Base-by-base conservation (phyloP, 176 grass and related monocot genomes). In the Cenchrus purpureus region DNA sequence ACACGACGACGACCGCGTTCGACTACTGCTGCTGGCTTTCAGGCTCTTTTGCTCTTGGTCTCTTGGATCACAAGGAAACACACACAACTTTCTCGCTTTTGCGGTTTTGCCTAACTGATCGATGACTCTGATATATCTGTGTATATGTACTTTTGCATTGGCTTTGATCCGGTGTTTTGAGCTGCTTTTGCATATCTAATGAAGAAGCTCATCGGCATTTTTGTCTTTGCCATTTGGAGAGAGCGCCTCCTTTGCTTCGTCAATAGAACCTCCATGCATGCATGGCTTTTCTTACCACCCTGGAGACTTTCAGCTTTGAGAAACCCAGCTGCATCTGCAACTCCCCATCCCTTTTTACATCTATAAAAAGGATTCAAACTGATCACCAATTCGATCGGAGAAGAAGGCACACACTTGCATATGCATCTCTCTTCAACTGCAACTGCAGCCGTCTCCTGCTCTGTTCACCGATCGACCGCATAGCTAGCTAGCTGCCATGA, bases 61-160 rank as follows among this genome's bases (percentile, higher is more conserved):
- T 68, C 16, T 46, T 67, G 37, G 48, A 44, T 81, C 31, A 56
- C 79, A 70, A 58, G 52, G 34, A 45, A 70, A 45, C 79, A 81
- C 65, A 81, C 79, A 49, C 19, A 20, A 58, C n/a, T 9, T 11
- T 11, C 52, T 25, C 13, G 9, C 6, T 43, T 12, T 32, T 32
- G 31, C 31, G 31, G 17, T 3, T 15, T 25, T 34, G 31, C 15
- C 28, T 44, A 64, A 64, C 61, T 12, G 52, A 3, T 13, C 12
- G 25, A 29, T 63, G 22, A 6, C 50, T 68, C 34, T 81, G 37
- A 44, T 17, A 34, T 10, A 34, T 10, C 4, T 55, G 1, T 15
- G 31, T 32, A 32, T 52, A 48, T 5, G 12, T 56, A 2, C 65
- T 69, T 69, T 32, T 32, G 31, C 31, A 32, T 32, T 56, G 79